phyloP scores from a whole-genome alignment of 2,329 filamentous ascomycete genomes.

The Verticillium longisporum region DNA sequence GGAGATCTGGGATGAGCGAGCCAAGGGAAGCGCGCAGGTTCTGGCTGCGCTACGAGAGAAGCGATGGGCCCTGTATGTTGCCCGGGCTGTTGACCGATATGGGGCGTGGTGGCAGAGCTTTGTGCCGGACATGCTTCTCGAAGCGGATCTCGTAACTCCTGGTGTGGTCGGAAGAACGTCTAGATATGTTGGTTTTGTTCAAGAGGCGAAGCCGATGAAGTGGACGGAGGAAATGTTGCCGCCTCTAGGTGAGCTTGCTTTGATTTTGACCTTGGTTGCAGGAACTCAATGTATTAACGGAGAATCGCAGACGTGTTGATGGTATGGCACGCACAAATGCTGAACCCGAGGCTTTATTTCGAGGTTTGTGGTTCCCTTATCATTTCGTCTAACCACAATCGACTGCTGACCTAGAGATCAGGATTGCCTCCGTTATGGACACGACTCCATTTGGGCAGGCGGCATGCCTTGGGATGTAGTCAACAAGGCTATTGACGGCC shows the following conservation, averaged over 20 bases:
- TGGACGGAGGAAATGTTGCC: slow-evolving; percentile 37
- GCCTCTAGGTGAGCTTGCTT: slow-evolving; percentile 36
- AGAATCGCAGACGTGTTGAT: slow-evolving; percentile 52
- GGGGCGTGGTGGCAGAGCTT: slow-evolving; percentile 50
- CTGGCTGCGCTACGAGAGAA: slow-evolving; percentile 54
- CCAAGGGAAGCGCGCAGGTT: slow-evolving; percentile 19
- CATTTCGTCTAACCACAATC: not conserved
- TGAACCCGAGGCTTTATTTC: slow-evolving; percentile 60
- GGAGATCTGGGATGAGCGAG: slow-evolving; percentile 41
- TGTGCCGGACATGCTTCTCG: slow-evolving; percentile 15
- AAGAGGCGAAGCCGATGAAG: slow-evolving; percentile 11
- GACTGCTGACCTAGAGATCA: not conserved
- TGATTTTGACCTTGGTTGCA: slow-evolving; percentile 16
- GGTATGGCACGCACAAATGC: slow-evolving; percentile 67
- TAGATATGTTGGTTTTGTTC: slow-evolving; percentile 20
- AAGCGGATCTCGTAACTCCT: slow-evolving; percentile 15
- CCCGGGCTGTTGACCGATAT: slow-evolving; percentile 57
- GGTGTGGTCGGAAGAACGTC: slow-evolving; percentile 6
- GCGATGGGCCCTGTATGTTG: slow-evolving; percentile 59
- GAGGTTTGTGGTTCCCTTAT: slow-evolving; percentile 26
- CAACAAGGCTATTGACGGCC: slow-evolving; percentile 44
- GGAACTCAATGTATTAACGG: no score
- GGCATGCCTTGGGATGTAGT: slow-evolving; percentile 57
- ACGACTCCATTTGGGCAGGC: slow-evolving; percentile 47
- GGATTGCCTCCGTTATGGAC: slow-evolving; percentile 51